phyloP scores from a whole-genome alignment of 2,329 filamentous ascomycete genomes.

The Monosporascus ibericus region DNA sequence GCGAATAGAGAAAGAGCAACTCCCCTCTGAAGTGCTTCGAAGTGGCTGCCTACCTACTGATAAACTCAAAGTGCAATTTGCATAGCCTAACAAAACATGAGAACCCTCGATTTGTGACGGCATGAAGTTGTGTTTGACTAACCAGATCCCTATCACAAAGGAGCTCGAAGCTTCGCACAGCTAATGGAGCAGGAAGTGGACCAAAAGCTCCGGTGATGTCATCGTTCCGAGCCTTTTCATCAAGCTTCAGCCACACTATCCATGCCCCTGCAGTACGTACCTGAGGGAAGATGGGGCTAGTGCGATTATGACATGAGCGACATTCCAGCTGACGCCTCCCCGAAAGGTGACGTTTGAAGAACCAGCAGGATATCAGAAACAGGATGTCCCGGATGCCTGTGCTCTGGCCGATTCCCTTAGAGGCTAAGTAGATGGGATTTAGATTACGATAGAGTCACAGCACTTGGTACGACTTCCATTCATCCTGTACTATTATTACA shows the following conservation, averaged over 20 bases:
- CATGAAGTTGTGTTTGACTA: constrained; percentile 1
- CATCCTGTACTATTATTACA: neutral
- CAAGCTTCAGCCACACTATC: neutral
- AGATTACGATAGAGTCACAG: neutral
- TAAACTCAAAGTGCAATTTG: neutral
- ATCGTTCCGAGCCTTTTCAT: constrained; percentile 7
- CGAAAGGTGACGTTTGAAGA: no score
- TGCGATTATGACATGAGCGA: no score
- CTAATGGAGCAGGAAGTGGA: constrained; percentile 10
- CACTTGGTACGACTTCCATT: neutral
- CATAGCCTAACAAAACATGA: constrained; percentile 2
- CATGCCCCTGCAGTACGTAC: no score
- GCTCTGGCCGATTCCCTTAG: neutral
- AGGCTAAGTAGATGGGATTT: neutral
- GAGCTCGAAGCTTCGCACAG: constrained; percentile 1
- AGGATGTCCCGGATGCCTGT: constrained; percentile 4
- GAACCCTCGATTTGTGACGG: constrained; percentile 14
- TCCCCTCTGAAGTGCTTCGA: no score
- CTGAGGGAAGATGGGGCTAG: no score
- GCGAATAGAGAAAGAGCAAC: neutral
- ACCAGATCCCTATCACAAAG: neutral
- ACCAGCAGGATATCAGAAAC: no score
- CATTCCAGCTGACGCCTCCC: no score
- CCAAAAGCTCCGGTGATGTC: constrained; percentile 24
- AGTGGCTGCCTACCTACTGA: no score